A percentile compares a stretch with the other conserved stretches of the same genome.
Conservation (phyloP, 768 basidiomycete species). For the Suillus clintonianus region DNA sequence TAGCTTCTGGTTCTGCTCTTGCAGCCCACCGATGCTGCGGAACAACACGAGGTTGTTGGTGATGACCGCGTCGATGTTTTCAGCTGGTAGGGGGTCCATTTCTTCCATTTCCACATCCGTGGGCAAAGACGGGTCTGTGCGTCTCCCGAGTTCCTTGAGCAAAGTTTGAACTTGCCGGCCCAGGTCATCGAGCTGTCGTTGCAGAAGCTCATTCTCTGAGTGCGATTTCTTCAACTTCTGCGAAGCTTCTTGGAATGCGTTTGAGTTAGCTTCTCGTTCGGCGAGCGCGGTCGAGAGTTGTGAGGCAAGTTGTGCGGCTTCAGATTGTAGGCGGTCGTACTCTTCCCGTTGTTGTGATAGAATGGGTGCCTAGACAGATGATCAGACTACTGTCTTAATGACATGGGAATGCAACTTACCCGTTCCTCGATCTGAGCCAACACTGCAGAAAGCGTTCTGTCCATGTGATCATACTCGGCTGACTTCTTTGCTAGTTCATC, state of each 20-base stretch:
- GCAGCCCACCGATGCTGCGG: conserved; percentile 75
- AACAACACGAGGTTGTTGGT: conserved; percentile 88
- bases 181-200: conserved; percentile 79
- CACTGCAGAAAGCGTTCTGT: conserved; percentile 75
- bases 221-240: conserved; percentile 62
- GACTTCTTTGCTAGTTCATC: conserved; percentile 78
- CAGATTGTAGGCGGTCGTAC: conserved; percentile 80
- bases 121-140: conserved; percentile 81
- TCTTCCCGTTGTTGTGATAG: conserved; percentile 88
- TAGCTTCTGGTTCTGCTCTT: conserved; percentile 89
- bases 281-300: conserved; percentile 75
- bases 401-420: conserved; percentile 38
- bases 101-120: conserved; percentile 60
- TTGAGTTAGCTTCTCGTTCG: conserved; percentile 70
- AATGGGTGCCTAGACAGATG: conserved; percentile 72
- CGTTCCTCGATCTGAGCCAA: conserved; percentile 90
- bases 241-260: conserved; percentile 54
- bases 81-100: conserved; percentile 46
- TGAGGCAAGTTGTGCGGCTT: conserved; percentile 76
- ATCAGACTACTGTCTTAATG: neutral
- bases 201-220: conserved; percentile 66
- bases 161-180: conserved; percentile 83
- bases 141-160: conserved; percentile 76
- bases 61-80: conserved; percentile 78
- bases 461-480: conserved; percentile 84